Evolutionary conservation across 345 rosid genomes (phyloP), one percentile per base, ranked within the genome.

Genomic region (Conringia planisiliqua): DNA sequence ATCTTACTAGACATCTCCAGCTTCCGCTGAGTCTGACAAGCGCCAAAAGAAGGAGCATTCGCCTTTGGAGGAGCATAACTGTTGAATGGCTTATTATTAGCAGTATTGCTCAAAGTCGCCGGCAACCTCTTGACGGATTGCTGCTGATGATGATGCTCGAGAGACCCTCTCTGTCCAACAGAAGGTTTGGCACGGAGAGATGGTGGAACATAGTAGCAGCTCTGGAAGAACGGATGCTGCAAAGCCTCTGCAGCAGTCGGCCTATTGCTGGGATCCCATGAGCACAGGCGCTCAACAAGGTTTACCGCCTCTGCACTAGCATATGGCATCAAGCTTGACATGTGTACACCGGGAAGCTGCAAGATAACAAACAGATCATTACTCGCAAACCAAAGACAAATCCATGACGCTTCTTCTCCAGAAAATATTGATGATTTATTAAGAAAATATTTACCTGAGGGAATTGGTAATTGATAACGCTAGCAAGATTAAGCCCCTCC

Each of bases 151-250:
- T 82, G 70, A 33, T 82, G 89, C 79, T 82, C 92, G 33, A 77
- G 52, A 52, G 78, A 39, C 46, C 79, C 85, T 82, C 81, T 90
- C 14, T 79, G 61, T 60, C 87, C 90, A 63, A 74, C 52, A 66
- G 82, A 75, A 40, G 72, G 73, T 80, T 84, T 88, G 50, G 86
- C 59, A 54, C 96, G 96, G 66, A 92, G 96, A 29, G 90, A 85
- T 40, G 97, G 97, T 29, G 99, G 96, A 73, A 92, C 85, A 80
- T 90, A 95, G 71, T 79, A 89, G 82, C 99, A 92, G 77, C 89
- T 84, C 96, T 89, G 88, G 72, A 95, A 95, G 85, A 90, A 95
- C 12, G 99, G 96, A 84, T 92, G 97, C 68, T 92, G 97, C 70
- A 95, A 87, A 59, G 85, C 93, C 75, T 92, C 99, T n/a, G 81